A percentile compares a stretch with the other conserved stretches of the same genome.
Conservation (phyloP, 108 stramenopile genomes). For the Discostella pseudostelligera region DNA sequence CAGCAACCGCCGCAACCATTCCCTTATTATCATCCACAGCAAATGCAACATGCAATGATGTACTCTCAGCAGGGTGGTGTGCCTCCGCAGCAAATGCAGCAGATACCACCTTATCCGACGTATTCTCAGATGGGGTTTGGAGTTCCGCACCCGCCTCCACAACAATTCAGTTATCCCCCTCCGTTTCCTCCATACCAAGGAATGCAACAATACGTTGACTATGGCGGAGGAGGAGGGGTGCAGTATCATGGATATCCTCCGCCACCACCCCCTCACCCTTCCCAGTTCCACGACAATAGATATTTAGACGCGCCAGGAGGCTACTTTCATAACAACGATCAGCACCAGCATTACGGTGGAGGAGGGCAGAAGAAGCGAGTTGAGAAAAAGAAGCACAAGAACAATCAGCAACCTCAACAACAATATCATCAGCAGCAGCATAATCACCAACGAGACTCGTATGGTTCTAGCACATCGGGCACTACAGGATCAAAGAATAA, state of each 20-base stretch:
- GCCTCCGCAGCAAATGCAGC: constrained; percentile 8
- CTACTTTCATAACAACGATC: not conserved
- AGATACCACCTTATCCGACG: constrained; percentile 14
- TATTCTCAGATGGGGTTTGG: constrained; percentile 26
- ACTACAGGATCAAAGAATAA: constrained; percentile 18
- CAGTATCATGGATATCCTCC: constrained; percentile 13
- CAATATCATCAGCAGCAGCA: constrained; percentile 4
- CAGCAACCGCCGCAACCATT: constrained; percentile 9
- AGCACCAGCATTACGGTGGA: not conserved
- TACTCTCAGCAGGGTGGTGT: constrained; percentile 7
- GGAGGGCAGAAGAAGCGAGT: constrained; percentile 7
- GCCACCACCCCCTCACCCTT: constrained; percentile 9
- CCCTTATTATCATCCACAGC: constrained; percentile 45
- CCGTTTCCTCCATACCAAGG: constrained; percentile 5
- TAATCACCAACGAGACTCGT: not conserved
- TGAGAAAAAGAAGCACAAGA: constrained; percentile 13
- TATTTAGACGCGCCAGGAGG: not conserved
- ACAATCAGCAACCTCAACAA: constrained; percentile 1
- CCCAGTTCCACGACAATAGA: not conserved
- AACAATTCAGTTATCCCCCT: constrained; percentile 16
- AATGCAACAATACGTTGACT: constrained; percentile 14
- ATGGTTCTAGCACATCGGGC: not conserved
- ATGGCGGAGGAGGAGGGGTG: not conserved
- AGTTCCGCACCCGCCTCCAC: constrained; percentile 29
- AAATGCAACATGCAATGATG: constrained; percentile 34